Conservation (phyloP, 768 basidiomycete species). For the Agrocybe praecox region DNA sequence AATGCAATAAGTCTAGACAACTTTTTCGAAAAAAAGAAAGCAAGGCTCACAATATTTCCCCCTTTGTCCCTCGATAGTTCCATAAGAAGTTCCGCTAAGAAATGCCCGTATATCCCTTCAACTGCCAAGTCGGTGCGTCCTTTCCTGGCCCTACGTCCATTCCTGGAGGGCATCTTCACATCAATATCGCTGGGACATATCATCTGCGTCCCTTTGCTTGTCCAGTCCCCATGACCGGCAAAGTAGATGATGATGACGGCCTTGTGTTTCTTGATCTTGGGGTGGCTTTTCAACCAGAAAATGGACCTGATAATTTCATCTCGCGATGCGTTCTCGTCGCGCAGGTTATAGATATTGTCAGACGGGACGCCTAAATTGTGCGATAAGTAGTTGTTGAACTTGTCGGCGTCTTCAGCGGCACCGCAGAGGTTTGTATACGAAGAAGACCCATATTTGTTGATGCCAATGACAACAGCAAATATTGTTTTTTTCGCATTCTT, state of each 20-base stretch:
- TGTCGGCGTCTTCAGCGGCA: conserved; percentile 43
- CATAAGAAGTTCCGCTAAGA: background rate
- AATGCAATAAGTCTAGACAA: too few relatives aligned
- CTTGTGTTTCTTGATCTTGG: conserved; percentile 17
- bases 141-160: too few relatives aligned
- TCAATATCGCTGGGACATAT: background rate
- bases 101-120: background rate
- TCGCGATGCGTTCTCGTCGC: conserved; percentile 38
- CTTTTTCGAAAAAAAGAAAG: too few relatives aligned
- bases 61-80: background rate
- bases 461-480: conserved; percentile 46
- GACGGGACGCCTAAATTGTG: conserved; percentile 29
- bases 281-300: conserved; percentile 22
- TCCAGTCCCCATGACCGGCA: conserved; percentile 41
- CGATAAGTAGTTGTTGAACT: conserved; percentile 34
- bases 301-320: conserved; percentile 34
- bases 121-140: background rate
- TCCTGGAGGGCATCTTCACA: too few relatives aligned
- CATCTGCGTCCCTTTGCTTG: background rate
- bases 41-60: background rate
- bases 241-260: conserved; percentile 44
- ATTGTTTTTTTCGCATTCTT: conserved; percentile 11
- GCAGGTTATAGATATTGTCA: conserved; percentile 36
- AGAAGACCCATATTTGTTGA: conserved; percentile 34
- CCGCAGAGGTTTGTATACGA: conserved; percentile 28